Conservation (phyloP, 129 eudicot species). For the Saussurea involucrata region DNA sequence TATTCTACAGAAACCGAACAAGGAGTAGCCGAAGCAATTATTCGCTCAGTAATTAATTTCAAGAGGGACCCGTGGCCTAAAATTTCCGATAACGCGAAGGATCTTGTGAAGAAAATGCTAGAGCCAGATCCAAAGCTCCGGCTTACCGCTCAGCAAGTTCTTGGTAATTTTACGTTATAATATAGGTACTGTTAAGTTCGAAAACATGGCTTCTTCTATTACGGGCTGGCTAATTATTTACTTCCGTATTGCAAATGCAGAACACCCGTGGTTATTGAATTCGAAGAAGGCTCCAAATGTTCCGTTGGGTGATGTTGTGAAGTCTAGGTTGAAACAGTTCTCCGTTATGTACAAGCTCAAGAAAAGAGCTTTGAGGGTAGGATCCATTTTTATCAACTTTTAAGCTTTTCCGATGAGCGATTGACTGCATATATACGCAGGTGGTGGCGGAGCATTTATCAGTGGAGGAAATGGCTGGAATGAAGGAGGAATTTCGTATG, state of each 20-base stretch:
- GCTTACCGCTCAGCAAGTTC: conserved; percentile 81
- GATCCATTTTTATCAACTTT: background rate
- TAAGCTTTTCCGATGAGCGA: background rate
- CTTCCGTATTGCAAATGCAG: conserved; percentile 33
- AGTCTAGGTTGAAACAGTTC: conserved; percentile 78
- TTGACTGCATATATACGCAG: conserved; percentile 28
- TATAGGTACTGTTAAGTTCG: conserved; percentile 19
- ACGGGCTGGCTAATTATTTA: conserved; percentile 16
- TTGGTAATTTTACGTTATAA: conserved; percentile 47
- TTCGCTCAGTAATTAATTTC: conserved; percentile 69
- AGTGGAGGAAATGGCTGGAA: conserved; percentile 69
- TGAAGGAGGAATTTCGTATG: conserved; percentile 62
- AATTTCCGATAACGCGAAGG: conserved; percentile 90
- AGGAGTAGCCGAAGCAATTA: conserved; percentile 91
- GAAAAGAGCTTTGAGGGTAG: conserved; percentile 76
- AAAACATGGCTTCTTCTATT: background rate
- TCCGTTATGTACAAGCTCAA: conserved; percentile 83
- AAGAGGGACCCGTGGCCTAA: conserved; percentile 93
- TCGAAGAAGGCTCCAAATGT: conserved; percentile 71
- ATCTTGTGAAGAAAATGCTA: conserved; percentile 93
- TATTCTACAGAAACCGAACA: conserved; percentile 62
- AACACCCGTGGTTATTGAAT: conserved; percentile 75
- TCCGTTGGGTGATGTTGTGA: conserved; percentile 74
- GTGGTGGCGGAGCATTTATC: conserved; percentile 80
- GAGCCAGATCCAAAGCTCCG: conserved; percentile 78